Evolutionary conservation across 768 basidiomycete genomes (phyloP).

Genomic region (Glaciozyma martinii): DNA sequence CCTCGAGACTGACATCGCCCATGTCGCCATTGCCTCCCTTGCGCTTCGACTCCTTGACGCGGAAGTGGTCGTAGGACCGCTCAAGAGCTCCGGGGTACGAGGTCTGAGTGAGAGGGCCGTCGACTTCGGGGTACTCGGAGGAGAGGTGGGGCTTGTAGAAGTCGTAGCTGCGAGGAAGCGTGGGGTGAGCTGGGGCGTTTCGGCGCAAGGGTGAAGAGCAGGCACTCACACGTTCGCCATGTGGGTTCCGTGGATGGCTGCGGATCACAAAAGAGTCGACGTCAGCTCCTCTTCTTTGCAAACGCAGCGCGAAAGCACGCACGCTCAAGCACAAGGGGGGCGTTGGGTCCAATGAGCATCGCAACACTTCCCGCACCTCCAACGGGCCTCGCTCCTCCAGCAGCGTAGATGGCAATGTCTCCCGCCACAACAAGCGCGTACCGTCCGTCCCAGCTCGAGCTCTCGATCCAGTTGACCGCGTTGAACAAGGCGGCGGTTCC

Average conservation of each 20-base stretch:
- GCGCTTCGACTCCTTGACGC: constrained; percentile 62
- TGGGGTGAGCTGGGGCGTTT: background rate
- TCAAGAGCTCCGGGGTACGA: constrained; percentile 93
- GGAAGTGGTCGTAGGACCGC: constrained; percentile 72
- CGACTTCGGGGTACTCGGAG: constrained; percentile 87
- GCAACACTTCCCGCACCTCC: constrained; percentile 95
- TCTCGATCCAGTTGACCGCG: constrained; percentile 96
- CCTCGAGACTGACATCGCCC: constrained; percentile 58
- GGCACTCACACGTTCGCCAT: constrained; percentile 68
- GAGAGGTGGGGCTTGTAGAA: constrained; percentile 97
- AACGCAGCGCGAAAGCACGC: constrained; percentile 40
- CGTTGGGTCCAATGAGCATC: constrained; percentile 90
- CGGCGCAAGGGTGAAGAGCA: too few relatives aligned
- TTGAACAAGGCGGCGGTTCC: constrained; percentile 99
- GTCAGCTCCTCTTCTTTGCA: background rate
- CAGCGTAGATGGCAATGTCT: constrained; percentile 96
- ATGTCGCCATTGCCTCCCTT: constrained; percentile 34
- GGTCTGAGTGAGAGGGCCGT: constrained; percentile 90
- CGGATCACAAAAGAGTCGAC: background rate
- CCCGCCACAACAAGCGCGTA: constrained; percentile 94
- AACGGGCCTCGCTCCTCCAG: constrained; percentile 86
- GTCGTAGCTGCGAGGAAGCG: constrained; percentile 52
- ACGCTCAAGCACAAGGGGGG: constrained; percentile 92
- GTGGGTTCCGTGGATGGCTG: constrained; percentile 90
- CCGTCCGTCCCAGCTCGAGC: constrained; percentile 90